Evolutionary conservation across 2,329 filamentous ascomycete species (phyloP).

Genomic region (Diaporthe sp.): DNA sequence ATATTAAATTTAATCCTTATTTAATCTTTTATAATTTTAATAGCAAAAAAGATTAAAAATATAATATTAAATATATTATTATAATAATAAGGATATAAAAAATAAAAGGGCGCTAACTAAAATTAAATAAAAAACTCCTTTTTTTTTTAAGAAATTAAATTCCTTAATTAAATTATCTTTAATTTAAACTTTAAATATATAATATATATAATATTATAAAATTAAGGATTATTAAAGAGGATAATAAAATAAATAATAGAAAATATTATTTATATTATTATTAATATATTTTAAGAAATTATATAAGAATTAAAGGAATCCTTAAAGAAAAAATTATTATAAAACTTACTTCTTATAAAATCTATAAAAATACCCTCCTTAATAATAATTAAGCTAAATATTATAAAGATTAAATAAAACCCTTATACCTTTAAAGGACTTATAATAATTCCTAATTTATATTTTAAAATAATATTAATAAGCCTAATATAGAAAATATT

Average conservation of each 20-base stretch:
- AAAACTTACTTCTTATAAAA: not conserved
- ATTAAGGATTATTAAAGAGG: not conserved
- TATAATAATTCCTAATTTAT: too few species aligned
- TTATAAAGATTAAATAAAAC: too few species aligned
- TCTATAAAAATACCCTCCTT: not conserved
- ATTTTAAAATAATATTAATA: not conserved
- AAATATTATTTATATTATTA: not conserved
- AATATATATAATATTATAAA: not conserved
- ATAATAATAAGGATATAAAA: too few species aligned
- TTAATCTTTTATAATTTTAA: too few species aligned
- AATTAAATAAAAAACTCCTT: too few species aligned
- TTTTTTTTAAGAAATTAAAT: not conserved
- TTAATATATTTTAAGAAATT: not conserved
- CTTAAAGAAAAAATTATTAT: not conserved
- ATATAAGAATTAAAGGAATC: not conserved
- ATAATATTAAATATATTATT: too few species aligned
- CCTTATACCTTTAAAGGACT: too few species aligned
- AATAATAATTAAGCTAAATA: too few species aligned
- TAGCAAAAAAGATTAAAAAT: too few species aligned
- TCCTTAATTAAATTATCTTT: not conserved
- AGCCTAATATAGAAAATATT: not conserved
- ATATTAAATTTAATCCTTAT: too few species aligned
- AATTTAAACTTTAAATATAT: not conserved
- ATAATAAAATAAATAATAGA: not conserved
- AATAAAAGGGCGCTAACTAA: accelerated